Percentiles rank a stretch among this genome's conserved stretches.
These are phyloP conservation scores for Cladophialophora exuberans DNA, from an alignment of 2,329 filamentous ascomycete species.

Conservation along the genomic window DNA sequence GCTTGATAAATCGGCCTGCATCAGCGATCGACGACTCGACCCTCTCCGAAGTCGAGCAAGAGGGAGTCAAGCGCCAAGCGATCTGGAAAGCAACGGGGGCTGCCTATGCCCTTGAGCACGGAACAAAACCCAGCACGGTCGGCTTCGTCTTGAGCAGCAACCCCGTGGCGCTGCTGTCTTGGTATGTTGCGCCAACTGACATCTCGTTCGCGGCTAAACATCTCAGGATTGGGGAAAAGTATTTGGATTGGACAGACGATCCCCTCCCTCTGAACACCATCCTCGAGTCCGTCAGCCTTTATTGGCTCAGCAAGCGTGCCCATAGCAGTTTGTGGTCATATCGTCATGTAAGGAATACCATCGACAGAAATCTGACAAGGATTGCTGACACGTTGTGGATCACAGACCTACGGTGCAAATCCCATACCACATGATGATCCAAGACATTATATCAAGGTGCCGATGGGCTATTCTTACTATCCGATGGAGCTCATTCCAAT, in stretches of 20 bases:
- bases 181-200: conserved; percentile 36
- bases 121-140: conserved; percentile 59
- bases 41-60: background rate
- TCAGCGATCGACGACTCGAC: background rate
- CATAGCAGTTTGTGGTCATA: conserved; percentile 40
- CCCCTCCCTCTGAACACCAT: conserved; percentile 39
- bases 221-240: conserved; percentile 45
- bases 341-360: conserved; percentile 23
- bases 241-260: conserved; percentile 42
- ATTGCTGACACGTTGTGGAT: background rate
- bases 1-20: background rate
- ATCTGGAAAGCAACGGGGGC: conserved; percentile 46
- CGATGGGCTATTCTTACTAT: conserved; percentile 29
- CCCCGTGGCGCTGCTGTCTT: conserved; percentile 60
- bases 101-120: conserved; percentile 59
- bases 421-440: conserved; percentile 10
- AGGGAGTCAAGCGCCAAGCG: conserved; percentile 42
- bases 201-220: background rate
- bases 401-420: background rate
- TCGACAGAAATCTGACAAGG: too few species aligned
- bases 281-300: conserved; percentile 40
- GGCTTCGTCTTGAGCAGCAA: conserved; percentile 57
- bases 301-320: conserved; percentile 45
- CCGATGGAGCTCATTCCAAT: conserved; percentile 28
- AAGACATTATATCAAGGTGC: conserved; percentile 17